Evolutionary conservation across 371 early-diverging fungal species (phyloP), one percentile per base, ranked within the genome.

Genomic region (Funneliformis caledonium): DNA sequence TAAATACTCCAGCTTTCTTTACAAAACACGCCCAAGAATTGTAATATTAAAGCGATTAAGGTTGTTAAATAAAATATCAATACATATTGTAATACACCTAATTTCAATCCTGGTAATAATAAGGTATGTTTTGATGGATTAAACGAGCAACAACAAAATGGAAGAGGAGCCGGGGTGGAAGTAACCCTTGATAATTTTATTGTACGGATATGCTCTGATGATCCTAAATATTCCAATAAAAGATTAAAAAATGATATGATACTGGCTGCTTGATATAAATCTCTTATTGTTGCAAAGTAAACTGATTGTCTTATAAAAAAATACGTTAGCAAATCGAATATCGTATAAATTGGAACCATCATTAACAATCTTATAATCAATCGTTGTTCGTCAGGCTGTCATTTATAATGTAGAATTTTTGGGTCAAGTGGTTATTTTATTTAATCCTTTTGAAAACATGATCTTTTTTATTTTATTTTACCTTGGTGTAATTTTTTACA

Each of bases 341-440:
- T 80, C 62, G 93, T 82, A 84, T 94, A 94, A 65, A 94, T 85
- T 0, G 94, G 93, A 69, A 93, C 90, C 89, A 94, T 91, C 22
- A 93, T 84, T 22, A 91, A 84, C 52, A 93, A 91, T 52, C 92
- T 87, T 79, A 92, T 88, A 31, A 93, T 89, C 72, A 89, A 88
- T 26, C 92, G 88, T 83, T 92, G 92, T 75, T 92, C 85, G 45
- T 85, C 83, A 11, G 86, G 85, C 86, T 85, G 59, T 45, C 33
- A 68, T 31, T 65, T 65, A 26, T 65, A 31, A 65, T 42, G 7
- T 5, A 42, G 11, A 69, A 45, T 19, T 8, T 68, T 26, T 26
- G 26, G 26, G 19, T 68, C 16, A 8, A 43, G 6, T 10, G n/a
- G 10, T 26, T 10, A 14, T 26, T n/a, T 62, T 0, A 31, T 26